phyloP scores from a whole-genome alignment of 1,284 basidiomycete genomes.

The Tremellales sp. region DNA sequence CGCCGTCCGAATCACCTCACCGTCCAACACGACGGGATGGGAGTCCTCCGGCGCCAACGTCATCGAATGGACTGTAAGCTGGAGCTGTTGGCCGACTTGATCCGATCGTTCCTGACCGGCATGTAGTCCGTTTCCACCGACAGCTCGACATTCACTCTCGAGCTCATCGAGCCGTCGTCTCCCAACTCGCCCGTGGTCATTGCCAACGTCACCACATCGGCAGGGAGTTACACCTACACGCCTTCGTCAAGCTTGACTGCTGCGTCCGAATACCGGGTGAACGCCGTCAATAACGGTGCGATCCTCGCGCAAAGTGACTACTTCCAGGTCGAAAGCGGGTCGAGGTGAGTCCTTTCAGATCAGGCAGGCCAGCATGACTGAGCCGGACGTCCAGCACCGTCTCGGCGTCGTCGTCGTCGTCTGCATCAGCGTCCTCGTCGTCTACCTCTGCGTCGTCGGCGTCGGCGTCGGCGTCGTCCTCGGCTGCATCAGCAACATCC shows the following conservation, averaged over 20 bases:
- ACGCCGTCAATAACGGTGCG: constrained; percentile 18
- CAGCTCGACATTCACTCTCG: constrained; percentile 33
- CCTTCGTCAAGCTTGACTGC: constrained; percentile 17
- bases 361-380: background rate
- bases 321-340: constrained; percentile 30
- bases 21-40: constrained; percentile 32
- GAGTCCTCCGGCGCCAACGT: constrained; percentile 21
- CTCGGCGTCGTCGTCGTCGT: background rate
- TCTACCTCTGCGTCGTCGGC: background rate
- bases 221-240: constrained; percentile 34
- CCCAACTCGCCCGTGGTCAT: constrained; percentile 25
- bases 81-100: background rate
- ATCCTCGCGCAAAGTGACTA: constrained; percentile 42
- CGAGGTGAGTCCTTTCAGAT: constrained; percentile 15
- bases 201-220: constrained; percentile 28
- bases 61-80: constrained; percentile 39
- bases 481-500: background rate
- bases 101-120: constrained; percentile 1
- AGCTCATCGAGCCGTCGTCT: constrained; percentile 26
- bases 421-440: background rate
- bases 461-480: too few species aligned
- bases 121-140: constrained; percentile 37
- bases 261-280: constrained; percentile 31
- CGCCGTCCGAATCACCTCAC: constrained; percentile 34
- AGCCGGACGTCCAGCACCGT: constrained; percentile 4